Evolutionary conservation across 2,329 filamentous ascomycete genomes (phyloP), one percentile per base, ranked within the genome.

Genomic region (Pezicula radicicola): DNA sequence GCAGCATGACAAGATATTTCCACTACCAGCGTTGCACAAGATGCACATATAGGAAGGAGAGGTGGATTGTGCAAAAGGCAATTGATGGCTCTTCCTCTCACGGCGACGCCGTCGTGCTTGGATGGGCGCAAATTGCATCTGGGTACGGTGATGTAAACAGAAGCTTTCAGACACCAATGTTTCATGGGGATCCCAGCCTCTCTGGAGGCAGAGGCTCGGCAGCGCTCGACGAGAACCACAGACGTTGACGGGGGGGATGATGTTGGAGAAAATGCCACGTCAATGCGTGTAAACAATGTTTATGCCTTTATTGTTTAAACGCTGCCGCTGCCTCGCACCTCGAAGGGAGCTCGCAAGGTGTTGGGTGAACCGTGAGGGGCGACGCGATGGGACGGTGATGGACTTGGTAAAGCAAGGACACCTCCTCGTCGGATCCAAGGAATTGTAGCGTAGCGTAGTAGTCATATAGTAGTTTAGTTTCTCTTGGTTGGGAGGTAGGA

Each of bases 251-350:
- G 42, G 51, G 41, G 52, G n/a, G 27, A 50, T 49, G 53, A 30
- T 35, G n/a, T 25, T 48, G 37, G 48, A 28, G 25, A 41, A 41
- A 46, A 47, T 56, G 56, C 58, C 56, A 59, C 56, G 58, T 59
- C 58, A 60, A 60, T 60, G 58, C 58, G 45, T 51, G 55, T 54
- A 61, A 61, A 61, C 59, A 61, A 55, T 55, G 55, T 58, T 61
- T 58, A 61, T 61, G 59, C 57, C 51, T 55, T 56, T 53, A 50
- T 48, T 49, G 51, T 48, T 39, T 53, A 53, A 46, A 47, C 46
- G 54, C 52, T 25, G 46, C 44, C 19, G 12, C 4, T 37, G 16
- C 39, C 10, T 10, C 19, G 35, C 35, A 45, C 28, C 3, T 37
- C 37, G 37, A 40, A 15, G 37, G 8, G 9, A 33, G 9, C 30